Evolutionary conservation across 1,284 basidiomycete genomes (phyloP), one percentile per base, ranked within the genome.

Genomic region (Marasmius sp.): DNA sequence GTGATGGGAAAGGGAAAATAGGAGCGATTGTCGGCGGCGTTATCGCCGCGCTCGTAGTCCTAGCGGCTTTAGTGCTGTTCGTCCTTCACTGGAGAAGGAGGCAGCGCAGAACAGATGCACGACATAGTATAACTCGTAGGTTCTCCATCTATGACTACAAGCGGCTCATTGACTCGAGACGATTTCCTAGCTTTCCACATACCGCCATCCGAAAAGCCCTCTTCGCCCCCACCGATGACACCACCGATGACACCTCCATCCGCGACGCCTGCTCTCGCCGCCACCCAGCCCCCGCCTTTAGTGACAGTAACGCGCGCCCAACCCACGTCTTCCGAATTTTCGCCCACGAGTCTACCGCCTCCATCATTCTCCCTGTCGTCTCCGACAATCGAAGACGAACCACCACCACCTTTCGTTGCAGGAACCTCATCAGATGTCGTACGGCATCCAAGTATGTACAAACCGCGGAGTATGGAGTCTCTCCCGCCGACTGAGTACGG

Each of bases 391-490:
- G 53, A 49, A 7, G 36, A 55, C 22, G 43, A 37, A 37, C 50
- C 22, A 38, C 51, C 39, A 11, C 51, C 41, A 12, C 52, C 59
- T 7, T 61, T 43, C 55, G 47, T 12, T 22, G 33, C 41, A 37
- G 51, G 41, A 37, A 81, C 59, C 75, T 74, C 54, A 62, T 79
- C 41, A 75, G 76, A 60, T 75, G 76, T 61, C 75, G 83, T 57
- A 71, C 76, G 51, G 74, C 74, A 39, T 84, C 83, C 82, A 84
- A 80, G 80, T 79, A 86, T 39, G 58, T 60, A 63, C 34, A 63
- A 63, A 39, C 62, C 58, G 5, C 16, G 49, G 34, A 61, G 50
- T 77, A 10, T 79, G 77, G 78, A 79, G 38, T 52, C 70, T 64
- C 14, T 53, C 50, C 58, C 33, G 4, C 62, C 51, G 38, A 57